A percentile compares a stretch with the other conserved stretches of the same genome.
These are phyloP conservation scores for Phaffomyces antillensis DNA, from an alignment of 805 yeast species.

Conservation along the genomic window DNA sequence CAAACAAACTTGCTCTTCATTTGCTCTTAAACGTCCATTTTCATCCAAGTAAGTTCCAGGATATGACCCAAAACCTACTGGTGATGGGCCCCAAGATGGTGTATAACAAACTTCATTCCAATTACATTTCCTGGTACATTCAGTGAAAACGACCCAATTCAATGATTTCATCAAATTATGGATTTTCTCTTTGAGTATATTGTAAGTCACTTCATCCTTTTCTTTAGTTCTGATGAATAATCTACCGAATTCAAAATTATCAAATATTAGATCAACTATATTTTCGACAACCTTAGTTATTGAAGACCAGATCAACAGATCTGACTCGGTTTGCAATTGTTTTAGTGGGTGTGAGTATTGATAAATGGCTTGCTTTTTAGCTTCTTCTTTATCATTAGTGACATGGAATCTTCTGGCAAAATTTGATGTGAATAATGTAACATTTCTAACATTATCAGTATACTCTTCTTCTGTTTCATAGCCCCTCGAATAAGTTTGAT, in stretches of 20 bases:
- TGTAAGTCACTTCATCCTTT: neutral
- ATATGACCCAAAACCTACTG: conserved; percentile 35
- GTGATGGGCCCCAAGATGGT: conserved; percentile 58
- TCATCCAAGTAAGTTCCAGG: conserved; percentile 17
- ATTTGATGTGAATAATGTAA: conserved; percentile 36
- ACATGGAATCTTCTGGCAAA: conserved; percentile 39
- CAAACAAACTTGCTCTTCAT: conserved; percentile 12
- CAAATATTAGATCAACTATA: conserved; percentile 1
- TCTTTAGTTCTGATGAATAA: neutral
- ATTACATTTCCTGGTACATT: conserved; percentile 26
- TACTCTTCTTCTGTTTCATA: conserved; percentile 8
- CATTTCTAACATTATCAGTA: conserved; percentile 23
- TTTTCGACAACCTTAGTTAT: neutral
- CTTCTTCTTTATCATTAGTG: conserved; percentile 10
- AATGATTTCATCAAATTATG: neutral
- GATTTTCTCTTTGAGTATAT: neutral
- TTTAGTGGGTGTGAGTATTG: conserved; percentile 6
- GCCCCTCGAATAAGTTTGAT: conserved; percentile 27
- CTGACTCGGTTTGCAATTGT: conserved; percentile 1
- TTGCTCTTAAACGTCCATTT: conserved; percentile 21
- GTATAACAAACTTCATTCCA: conserved; percentile 46
- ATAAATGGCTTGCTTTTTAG: conserved; percentile 3
- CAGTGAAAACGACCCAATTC: conserved; percentile 2
- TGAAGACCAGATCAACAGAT: conserved; percentile 8
- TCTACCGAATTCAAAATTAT: conserved; percentile 1